Evolutionary conservation across 305 asterid species (phyloP).

Genomic region (Fraxinus greggii): DNA sequence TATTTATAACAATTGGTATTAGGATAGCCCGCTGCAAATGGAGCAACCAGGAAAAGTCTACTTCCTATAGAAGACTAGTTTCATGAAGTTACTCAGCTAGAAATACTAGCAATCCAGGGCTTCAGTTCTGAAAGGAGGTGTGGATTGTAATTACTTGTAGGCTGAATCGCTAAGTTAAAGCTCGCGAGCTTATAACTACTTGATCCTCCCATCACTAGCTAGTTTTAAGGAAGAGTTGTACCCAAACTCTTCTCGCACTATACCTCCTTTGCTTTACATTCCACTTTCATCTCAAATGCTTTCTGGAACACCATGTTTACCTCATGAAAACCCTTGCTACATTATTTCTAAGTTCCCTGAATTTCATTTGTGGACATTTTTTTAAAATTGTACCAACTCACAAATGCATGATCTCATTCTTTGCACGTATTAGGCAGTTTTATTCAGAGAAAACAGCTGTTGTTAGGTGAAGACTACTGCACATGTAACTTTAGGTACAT

Average conservation of each 20-base stretch:
- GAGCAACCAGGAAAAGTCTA: not conserved
- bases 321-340: not conserved
- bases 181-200: not conserved
- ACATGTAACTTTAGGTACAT: not conserved
- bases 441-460: not conserved
- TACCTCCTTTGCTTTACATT: not conserved
- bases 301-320: not conserved
- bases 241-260: not conserved
- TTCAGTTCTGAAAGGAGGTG: not conserved
- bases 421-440: not conserved
- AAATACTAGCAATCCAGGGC: not conserved
- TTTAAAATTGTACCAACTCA: not conserved
- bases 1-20: not conserved
- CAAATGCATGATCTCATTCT: constrained; percentile 5
- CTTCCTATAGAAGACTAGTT: not conserved
- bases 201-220: not conserved
- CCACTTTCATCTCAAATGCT: constrained; percentile 7
- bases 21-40: not conserved
- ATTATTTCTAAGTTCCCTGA: not conserved
- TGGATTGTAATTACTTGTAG: not conserved
- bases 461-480: not conserved
- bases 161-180: not conserved
- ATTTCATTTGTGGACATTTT: not conserved
- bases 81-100: not conserved
- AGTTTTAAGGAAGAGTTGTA: not conserved